These are phyloP conservation scores for Smittium mucronatum DNA, from an alignment of 371 early-diverging fungal genomes.

Conservation along the genomic window DNA sequence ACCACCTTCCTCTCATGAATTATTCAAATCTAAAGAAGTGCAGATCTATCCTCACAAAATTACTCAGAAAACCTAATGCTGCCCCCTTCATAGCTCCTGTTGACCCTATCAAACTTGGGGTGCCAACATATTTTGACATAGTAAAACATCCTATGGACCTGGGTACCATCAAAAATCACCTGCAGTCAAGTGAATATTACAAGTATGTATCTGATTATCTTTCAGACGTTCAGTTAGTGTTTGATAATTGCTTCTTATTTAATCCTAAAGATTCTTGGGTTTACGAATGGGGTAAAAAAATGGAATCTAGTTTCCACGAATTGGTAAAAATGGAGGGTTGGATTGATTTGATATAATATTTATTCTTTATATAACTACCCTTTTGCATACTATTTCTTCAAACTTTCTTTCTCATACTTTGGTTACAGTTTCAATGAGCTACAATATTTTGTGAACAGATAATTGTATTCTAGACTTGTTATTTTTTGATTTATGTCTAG, in stretches of 20 bases:
- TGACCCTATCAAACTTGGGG: constrained; percentile 74
- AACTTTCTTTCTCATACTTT: no score
- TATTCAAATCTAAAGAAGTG: constrained; percentile 15
- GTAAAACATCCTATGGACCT: constrained; percentile 97
- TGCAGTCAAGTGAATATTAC: constrained; percentile 41
- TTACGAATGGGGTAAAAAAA: constrained; percentile 10
- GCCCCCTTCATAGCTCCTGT: constrained; percentile 85
- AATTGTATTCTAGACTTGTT: no score
- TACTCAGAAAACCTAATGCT: constrained; percentile 62
- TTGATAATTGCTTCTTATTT: constrained; percentile 80
- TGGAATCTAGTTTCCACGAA: constrained; percentile 7
- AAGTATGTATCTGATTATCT: constrained; percentile 53
- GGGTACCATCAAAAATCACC: constrained; percentile 77
- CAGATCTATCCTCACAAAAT: constrained; percentile 13
- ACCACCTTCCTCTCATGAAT: constrained; percentile 7
- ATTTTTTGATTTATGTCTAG: no score
- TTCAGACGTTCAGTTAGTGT: constrained; percentile 64
- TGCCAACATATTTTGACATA: constrained; percentile 65
- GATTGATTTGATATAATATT: background rate
- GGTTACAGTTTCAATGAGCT: no score
- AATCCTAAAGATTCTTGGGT: constrained; percentile 35
- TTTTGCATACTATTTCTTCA: no score
- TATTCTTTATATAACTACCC: no score
- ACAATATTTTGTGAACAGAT: no score
- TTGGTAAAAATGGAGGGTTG: background rate